Evolutionary conservation across 805 yeast species (phyloP).

Genomic region (Nakazawaea holstii): DNA sequence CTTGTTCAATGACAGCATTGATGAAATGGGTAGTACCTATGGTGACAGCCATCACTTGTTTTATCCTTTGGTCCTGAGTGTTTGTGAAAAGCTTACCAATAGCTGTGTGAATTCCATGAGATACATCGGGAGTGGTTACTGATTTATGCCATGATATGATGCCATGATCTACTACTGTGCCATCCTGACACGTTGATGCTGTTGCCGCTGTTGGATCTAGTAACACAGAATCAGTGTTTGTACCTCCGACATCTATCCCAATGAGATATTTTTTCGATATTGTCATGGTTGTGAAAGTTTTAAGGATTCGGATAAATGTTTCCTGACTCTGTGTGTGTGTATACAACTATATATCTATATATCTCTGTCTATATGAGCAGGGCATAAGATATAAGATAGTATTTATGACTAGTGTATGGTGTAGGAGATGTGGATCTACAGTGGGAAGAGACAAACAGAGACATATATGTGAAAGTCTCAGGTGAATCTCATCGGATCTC

Average conservation of each 20-base stretch:
- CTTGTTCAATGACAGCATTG: slow-evolving; percentile 44
- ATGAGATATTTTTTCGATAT: slow-evolving; percentile 19
- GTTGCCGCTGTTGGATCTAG: slow-evolving; percentile 29
- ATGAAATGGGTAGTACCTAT: slow-evolving; percentile 50
- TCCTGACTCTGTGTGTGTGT: no score
- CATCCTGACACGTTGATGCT: no score
- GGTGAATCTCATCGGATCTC: no score
- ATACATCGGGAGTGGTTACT: slow-evolving; percentile 37
- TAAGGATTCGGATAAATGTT: no score
- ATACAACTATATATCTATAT: no score
- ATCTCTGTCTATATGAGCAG: no score
- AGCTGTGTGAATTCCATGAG: slow-evolving; percentile 35
- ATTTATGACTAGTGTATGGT: no score
- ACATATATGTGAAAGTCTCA: no score
- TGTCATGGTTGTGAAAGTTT: slow-evolving; percentile 3
- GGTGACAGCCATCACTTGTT: slow-evolving; percentile 35
- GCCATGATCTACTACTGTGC: slow-evolving; percentile 20
- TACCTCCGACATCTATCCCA: slow-evolving; percentile 50
- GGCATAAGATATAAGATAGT: no score
- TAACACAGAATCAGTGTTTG: slow-evolving; percentile 44
- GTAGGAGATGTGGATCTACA: no score
- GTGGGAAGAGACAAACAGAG: no score
- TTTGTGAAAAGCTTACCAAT: slow-evolving; percentile 27
- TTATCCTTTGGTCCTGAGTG: slow-evolving; percentile 14
- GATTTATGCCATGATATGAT: slow-evolving; percentile 38